Evolutionary conservation across 2,329 filamentous ascomycete species (phyloP), one percentile per base, ranked within the genome.

Genomic region (Fusarium goolgardi): DNA sequence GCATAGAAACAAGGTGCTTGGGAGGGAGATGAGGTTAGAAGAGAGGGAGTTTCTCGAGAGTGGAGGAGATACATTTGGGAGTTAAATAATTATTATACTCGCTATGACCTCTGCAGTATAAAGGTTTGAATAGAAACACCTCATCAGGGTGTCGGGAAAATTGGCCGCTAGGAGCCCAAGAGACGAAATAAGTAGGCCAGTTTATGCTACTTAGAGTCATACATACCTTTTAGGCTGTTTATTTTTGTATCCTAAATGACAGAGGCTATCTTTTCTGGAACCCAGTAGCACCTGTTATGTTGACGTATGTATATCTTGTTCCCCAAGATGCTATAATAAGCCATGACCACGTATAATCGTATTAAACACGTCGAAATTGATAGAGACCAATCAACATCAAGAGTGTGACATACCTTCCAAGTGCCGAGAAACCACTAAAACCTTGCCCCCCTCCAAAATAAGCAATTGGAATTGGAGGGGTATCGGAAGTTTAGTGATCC

Each of bases 1-100:
- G 11, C 84, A 89, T 75, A 78, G 87, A 8, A 90, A 89, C 69
- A 72, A 75, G 55, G 78, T 78, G 1, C 53, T 90, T 51, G 85
- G 83, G 0, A 76, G 87, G 64, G 74, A 80, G 62, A 78, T 74
- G 44, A 88, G 84, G 8, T 65, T 67, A 2, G 85, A 85, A 63
- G 87, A 89, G 76, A 73, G 61, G 52, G 77, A 78, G 65, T 89
- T 83, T 75, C 67, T 89, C 41, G 78, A 80, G 49, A 79, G 78
- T 10, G 80, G 80, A 0, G 81, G 81, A 8, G 77, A 80, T 53
- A 81, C 78, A 3, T 82, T 82, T 73, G 65, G 52, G 8, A 34
- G 53, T 12, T 69, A 34, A 2, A 16, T 6, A 32, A 15, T 32
- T 32, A 37, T 37, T 32, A 37, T 37, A 20, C 35, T 37, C 35